Percentiles rank a stretch among this genome's conserved stretches.
phyloP scores from a whole-genome alignment of 2,329 filamentous ascomycete genomes.

The Aspergillus fumigatus region DNA sequence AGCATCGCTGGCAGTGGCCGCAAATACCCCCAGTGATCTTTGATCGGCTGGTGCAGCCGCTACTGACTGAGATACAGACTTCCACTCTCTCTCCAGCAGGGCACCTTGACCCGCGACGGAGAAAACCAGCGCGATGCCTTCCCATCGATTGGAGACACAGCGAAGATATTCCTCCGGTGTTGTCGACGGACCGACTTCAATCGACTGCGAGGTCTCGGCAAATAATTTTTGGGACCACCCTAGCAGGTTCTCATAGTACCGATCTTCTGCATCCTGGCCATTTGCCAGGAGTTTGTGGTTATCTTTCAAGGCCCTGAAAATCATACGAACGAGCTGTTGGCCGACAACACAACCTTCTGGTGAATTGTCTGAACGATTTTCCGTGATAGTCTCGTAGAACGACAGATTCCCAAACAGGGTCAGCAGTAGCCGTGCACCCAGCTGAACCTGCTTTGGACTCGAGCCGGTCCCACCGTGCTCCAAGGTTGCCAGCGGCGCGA shows the following conservation, averaged over 20 bases:
- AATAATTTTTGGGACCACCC: conserved; percentile 16
- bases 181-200: conserved; percentile 14
- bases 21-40: conserved; percentile 5
- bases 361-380: conserved; percentile 13
- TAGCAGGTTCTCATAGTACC: conserved; percentile 3
- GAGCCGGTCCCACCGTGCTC: conserved; percentile 1
- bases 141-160: conserved; percentile 16
- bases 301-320: conserved; percentile 16
- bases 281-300: conserved; percentile 9
- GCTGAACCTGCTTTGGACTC: conserved; percentile 14
- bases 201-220: conserved; percentile 11
- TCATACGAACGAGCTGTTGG: conserved; percentile 12
- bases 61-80: conserved; percentile 1
- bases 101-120: conserved; percentile 13
- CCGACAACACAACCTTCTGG: conserved; percentile 19
- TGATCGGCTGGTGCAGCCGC: conserved; percentile 8
- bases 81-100: conserved; percentile 8
- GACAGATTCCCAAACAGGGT: conserved; percentile 17
- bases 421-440: conserved; percentile 19
- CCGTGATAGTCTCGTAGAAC: conserved; percentile 14
- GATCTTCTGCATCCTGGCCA: conserved; percentile 8
- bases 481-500: not conserved
- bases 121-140: conserved; percentile 20
- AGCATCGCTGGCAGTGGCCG: conserved; percentile 24
- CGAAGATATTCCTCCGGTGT: conserved; percentile 17